A percentile compares a stretch with the other conserved stretches of the same genome.
Conservation (phyloP, 352 stramenopile species). For the Phytophthora meadii region DNA sequence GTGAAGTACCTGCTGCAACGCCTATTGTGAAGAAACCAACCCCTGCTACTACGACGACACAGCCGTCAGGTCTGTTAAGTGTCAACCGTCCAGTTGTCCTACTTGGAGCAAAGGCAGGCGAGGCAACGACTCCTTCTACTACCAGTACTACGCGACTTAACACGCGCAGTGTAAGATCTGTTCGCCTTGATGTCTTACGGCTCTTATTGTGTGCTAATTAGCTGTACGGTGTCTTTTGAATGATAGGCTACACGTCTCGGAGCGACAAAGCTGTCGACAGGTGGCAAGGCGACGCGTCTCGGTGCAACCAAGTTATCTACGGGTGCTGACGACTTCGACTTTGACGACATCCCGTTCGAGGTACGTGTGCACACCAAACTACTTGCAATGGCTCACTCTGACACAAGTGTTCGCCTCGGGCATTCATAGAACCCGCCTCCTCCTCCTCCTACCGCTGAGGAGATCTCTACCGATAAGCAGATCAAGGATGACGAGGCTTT, state of each 20-base stretch:
- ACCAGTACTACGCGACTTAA: constrained; percentile 58
- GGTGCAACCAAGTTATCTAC: constrained; percentile 83
- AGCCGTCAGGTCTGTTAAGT: constrained; percentile 49
- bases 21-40: constrained; percentile 27
- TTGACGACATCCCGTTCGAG: constrained; percentile 89
- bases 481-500: constrained; percentile 89
- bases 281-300: constrained; percentile 58
- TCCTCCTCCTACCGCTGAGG: constrained; percentile 37
- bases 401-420: too few species aligned
- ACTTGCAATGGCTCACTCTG: too few species aligned
- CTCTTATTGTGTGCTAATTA: background rate
- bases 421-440: constrained; percentile 69
- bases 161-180: constrained; percentile 62
- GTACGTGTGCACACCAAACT: constrained; percentile 27
- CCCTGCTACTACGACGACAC: constrained; percentile 21
- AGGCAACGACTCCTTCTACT: constrained; percentile 49
- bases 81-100: constrained; percentile 79
- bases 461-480: constrained; percentile 68
- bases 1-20: constrained; percentile 35
- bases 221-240: background rate
- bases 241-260: constrained; percentile 37
- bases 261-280: constrained; percentile 44
- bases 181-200: background rate
- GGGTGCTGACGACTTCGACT: constrained; percentile 80
- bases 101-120: constrained; percentile 54